Conservation (phyloP, 2,329 filamentous ascomycete genomes). For the Pseudogymnoascus sp. region DNA sequence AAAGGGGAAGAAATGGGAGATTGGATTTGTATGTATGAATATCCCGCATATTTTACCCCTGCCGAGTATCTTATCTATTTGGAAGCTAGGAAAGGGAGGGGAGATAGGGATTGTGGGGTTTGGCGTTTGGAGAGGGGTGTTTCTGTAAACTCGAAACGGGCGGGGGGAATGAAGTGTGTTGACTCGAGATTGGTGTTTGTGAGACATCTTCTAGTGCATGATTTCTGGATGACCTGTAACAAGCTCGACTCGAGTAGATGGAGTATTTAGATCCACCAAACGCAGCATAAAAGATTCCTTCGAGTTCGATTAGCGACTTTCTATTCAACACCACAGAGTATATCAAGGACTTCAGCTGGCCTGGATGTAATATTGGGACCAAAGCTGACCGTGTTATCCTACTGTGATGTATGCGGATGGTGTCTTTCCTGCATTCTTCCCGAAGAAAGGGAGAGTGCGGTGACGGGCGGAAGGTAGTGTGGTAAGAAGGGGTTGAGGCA, state of each 20-base stretch:
- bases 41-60: not conserved
- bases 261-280: not conserved
- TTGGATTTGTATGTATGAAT: not conserved
- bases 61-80: not conserved
- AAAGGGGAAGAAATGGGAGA: not conserved
- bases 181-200: not conserved
- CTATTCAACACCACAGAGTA: too few species aligned
- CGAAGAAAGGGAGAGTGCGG: too few species aligned
- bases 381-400: too few species aligned
- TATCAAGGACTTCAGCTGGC: too few species aligned
- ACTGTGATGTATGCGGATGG: too few species aligned
- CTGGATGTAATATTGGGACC: too few species aligned
- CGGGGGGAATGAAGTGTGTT: not conserved
- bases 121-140: not conserved
- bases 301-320: too few species aligned
- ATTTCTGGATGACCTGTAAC: not conserved
- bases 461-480: too few species aligned
- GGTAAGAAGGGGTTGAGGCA: too few species aligned
- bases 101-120: not conserved
- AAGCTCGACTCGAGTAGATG: not conserved
- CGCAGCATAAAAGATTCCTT: too few species aligned
- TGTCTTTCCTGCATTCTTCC: too few species aligned
- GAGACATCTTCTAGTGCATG: not conserved
- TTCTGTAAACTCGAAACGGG: not conserved
- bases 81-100: not conserved